Percentiles rank a stretch among this genome's conserved stretches.
These are phyloP conservation scores for Yamadazyma friedrichii DNA, from an alignment of 1,139 yeast species.

Conservation along the genomic window DNA sequence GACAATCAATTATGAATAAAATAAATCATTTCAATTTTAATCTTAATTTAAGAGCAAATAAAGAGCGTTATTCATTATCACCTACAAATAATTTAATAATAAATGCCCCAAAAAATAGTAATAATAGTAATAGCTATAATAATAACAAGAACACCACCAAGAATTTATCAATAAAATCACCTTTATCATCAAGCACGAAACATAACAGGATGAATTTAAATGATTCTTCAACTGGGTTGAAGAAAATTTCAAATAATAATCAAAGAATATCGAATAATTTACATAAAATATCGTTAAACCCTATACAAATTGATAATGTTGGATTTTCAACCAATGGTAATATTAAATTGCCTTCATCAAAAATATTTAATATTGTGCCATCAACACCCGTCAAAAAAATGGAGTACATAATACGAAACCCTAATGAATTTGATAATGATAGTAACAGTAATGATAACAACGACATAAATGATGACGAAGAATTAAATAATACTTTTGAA, in stretches of 20 bases:
- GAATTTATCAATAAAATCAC: constrained; percentile 3
- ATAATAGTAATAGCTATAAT: constrained; percentile 1
- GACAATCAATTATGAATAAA: constrained; percentile 34
- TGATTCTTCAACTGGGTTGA: constrained; percentile 43
- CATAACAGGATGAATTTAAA: constrained; percentile 40
- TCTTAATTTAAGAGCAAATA: constrained; percentile 3
- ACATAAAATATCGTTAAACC: constrained; percentile 18
- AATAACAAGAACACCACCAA: constrained; percentile 1
- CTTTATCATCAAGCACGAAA: constrained; percentile 7
- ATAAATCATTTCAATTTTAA: constrained; percentile 22
- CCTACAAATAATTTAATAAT: neutral
- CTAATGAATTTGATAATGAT: neutral
- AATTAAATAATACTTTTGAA: constrained; percentile 4
- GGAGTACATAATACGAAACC: constrained; percentile 33
- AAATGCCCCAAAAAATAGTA: neutral
- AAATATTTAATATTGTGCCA: constrained; percentile 50
- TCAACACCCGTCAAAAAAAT: constrained; percentile 68
- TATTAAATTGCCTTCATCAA: constrained; percentile 47
- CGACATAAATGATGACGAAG: neutral
- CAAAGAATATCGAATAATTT: constrained; percentile 2
- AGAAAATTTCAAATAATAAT: constrained; percentile 23
- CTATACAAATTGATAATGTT: constrained; percentile 24
- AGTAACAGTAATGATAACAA: neutral
- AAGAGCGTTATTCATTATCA: neutral
- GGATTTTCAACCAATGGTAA: constrained; percentile 55